phyloP scores from a whole-genome alignment of 1,284 basidiomycete species.

The Austropuccinia psidii region DNA sequence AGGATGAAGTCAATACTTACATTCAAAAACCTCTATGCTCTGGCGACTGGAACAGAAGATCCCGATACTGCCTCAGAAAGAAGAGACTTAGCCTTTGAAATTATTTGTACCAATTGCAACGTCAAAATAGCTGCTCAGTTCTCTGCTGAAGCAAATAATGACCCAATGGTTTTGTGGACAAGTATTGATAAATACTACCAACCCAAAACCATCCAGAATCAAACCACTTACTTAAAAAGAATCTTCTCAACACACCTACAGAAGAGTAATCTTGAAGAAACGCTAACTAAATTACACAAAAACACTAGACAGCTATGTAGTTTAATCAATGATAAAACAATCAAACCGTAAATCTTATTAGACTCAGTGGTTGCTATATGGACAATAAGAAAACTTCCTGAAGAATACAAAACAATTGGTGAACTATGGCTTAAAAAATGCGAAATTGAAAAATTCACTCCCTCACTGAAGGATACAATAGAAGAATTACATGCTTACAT shows the following conservation, averaged over 20 bases:
- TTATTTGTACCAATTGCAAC: neutral
- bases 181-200: neutral
- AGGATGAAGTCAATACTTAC: neutral
- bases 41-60: neutral
- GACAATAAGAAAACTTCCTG: neutral
- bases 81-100: neutral
- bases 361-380: neutral
- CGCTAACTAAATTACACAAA: neutral
- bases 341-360: neutral
- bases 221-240: neutral
- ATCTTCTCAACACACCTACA: neutral
- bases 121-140: neutral
- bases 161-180: neutral
- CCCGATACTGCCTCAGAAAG: neutral
- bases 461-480: neutral
- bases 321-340: neutral
- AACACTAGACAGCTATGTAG: neutral
- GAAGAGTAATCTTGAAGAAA: neutral
- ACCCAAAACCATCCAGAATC: conserved; percentile 1
- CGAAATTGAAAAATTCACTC: neutral
- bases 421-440: neutral
- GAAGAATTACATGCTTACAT: neutral
- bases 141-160: neutral
- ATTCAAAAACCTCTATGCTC: neutral
- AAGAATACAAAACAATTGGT: neutral